These are phyloP conservation scores for Pestalotiopsis sp. DNA, from an alignment of 2,329 filamentous ascomycete genomes.

Conservation along the genomic window DNA sequence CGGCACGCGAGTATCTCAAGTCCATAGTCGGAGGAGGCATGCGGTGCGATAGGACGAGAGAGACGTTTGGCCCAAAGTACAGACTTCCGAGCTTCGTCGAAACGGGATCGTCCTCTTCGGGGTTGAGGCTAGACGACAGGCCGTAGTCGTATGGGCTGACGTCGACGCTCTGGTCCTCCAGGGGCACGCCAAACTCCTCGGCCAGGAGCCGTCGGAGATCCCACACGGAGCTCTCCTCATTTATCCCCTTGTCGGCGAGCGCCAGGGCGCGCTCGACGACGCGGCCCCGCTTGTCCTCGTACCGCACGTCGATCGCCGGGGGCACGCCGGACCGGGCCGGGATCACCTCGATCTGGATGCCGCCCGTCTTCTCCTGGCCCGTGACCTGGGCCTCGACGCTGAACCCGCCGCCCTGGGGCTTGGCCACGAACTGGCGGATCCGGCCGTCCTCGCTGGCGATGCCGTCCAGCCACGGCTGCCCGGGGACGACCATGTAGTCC, in stretches of 20 bases:
- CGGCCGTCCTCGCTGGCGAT: constrained; percentile 35
- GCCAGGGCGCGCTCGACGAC: neutral
- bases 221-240: neutral
- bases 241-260: neutral
- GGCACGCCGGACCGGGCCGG: constrained; percentile 20
- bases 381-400: constrained; percentile 49
- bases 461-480: constrained; percentile 43
- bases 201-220: constrained; percentile 2
- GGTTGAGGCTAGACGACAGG: neutral
- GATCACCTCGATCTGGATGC: constrained; percentile 48
- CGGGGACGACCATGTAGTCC: constrained; percentile 38
- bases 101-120: neutral
- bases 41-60: neutral
- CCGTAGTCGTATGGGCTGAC: neutral
- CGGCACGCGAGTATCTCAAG: neutral
- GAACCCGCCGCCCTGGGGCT: constrained; percentile 43
- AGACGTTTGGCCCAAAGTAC: constrained; percentile 2
- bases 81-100: neutral
- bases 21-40: neutral
- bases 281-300: neutral
- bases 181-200: constrained; percentile 3
- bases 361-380: constrained; percentile 40
- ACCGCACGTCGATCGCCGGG: constrained; percentile 1
- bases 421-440: constrained; percentile 51
- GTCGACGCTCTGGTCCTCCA: constrained; percentile 1